Conservation (phyloP, 78 protist species). For the Pigoraptor vietnamica region DNA sequence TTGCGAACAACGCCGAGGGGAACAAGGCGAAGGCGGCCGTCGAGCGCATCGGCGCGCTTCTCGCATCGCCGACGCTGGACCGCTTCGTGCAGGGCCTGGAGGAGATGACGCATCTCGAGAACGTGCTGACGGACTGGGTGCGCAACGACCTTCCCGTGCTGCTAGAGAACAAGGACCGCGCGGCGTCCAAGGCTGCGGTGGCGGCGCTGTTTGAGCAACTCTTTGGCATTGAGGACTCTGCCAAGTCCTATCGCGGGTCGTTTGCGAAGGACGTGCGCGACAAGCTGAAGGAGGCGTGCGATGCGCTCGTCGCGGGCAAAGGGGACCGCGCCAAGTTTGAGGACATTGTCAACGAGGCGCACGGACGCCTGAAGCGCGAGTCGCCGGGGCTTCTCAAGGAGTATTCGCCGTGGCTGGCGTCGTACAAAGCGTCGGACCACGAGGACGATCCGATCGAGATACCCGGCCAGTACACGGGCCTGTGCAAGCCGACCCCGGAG, state of each 20-base stretch:
- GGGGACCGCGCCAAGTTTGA: not conserved
- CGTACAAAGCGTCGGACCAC: not conserved
- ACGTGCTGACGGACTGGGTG: slow-evolving; percentile 4
- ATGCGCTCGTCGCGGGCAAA: not conserved
- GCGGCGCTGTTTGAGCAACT: not conserved
- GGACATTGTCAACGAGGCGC: not conserved
- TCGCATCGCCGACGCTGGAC: slow-evolving; percentile 29
- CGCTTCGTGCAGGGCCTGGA: slow-evolving; percentile 9
- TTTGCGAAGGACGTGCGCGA: not conserved
- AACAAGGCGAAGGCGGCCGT: not conserved
- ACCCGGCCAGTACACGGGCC: slow-evolving; percentile 17
- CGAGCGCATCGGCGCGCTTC: not conserved
- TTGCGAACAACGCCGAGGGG: not conserved
- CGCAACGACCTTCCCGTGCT: not conserved
- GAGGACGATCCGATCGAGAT: not conserved
- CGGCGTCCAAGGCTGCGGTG: not conserved
- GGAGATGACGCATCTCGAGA: not conserved
- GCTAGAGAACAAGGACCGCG: not conserved
- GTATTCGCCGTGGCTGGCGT: slow-evolving; percentile 11
- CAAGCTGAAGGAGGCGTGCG: not conserved
- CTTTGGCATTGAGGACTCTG: not conserved
- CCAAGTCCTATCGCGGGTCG: not conserved
- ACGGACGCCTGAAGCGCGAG: not conserved
- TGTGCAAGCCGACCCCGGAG: not conserved
- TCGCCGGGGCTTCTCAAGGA: not conserved